Conservation (phyloP, 495 filamentous ascomycete genomes). For the Penicillium atrosanguineum region DNA sequence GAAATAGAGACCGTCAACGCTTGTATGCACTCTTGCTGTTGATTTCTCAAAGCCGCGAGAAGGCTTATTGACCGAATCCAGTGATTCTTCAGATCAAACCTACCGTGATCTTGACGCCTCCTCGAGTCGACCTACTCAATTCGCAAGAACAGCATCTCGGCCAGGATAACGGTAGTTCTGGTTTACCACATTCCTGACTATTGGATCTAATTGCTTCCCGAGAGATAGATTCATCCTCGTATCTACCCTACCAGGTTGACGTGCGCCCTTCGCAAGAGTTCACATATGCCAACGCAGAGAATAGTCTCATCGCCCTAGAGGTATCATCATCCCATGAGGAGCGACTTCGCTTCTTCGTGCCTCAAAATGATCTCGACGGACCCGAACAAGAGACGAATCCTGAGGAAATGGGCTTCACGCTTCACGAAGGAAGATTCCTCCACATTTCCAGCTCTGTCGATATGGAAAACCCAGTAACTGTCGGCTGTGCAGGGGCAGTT, state of each 20-base stretch:
- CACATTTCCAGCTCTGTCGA: slow-evolving; percentile 73
- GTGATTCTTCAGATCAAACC: slow-evolving; percentile 77
- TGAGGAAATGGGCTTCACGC: slow-evolving; percentile 48
- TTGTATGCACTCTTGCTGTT: slow-evolving; percentile 37
- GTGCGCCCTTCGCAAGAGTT: slow-evolving; percentile 76
- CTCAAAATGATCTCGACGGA: slow-evolving; percentile 51
- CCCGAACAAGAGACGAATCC: slow-evolving; percentile 43
- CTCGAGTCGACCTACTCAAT: slow-evolving; percentile 60
- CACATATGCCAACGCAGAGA: slow-evolving; percentile 64
- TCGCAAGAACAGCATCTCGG: slow-evolving; percentile 19
- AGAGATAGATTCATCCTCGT: slow-evolving; percentile 34
- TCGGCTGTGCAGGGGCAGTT: slow-evolving; percentile 84
- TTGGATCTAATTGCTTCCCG: background rate
- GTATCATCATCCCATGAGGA: slow-evolving; percentile 36
- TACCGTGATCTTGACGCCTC: slow-evolving; percentile 73
- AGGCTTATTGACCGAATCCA: slow-evolving; percentile 20
- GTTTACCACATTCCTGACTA: background rate
- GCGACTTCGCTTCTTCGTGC: slow-evolving; percentile 50
- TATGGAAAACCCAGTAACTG: slow-evolving; percentile 68
- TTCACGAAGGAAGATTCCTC: slow-evolving; percentile 64
- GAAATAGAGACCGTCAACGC: slow-evolving; percentile 68
- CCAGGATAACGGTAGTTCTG: slow-evolving; percentile 26
- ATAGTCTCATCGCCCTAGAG: slow-evolving; percentile 59
- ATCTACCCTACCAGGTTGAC: slow-evolving; percentile 68
- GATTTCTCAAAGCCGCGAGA: background rate